Evolutionary conservation across 768 basidiomycete genomes (phyloP).

Genomic region (Suillus discolor): DNA sequence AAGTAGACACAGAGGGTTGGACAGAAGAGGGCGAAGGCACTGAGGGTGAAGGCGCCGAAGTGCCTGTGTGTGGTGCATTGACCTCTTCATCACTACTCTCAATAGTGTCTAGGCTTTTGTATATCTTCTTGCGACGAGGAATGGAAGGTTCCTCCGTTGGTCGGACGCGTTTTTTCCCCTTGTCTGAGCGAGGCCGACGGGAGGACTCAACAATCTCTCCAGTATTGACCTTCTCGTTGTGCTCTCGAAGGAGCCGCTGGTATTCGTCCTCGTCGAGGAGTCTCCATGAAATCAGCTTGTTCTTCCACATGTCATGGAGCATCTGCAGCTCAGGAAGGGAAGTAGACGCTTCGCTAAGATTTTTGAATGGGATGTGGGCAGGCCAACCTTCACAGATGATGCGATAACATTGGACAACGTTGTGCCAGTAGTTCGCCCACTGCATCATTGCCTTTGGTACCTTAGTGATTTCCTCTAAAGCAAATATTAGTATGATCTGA

Average conservation of each 20-base stretch:
- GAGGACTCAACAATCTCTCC: not conserved
- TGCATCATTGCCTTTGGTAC: constrained; percentile 10
- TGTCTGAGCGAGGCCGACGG: not conserved
- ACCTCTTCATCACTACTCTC: not conserved
- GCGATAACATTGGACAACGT: not conserved
- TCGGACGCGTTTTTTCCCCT: not conserved
- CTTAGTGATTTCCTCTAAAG: constrained; percentile 8
- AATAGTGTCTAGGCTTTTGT: constrained; percentile 2
- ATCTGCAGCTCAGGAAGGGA: constrained; percentile 6
- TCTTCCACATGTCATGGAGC: constrained; percentile 7
- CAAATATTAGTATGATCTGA: not conserved
- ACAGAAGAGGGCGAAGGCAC: not conserved
- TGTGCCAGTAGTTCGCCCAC: constrained; percentile 6
- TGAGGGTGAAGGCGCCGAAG: not conserved
- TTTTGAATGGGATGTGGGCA: constrained; percentile 6
- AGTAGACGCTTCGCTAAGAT: constrained; percentile 6
- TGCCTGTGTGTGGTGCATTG: not conserved
- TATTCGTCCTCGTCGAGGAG: not conserved
- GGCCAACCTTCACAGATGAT: constrained; percentile 13
- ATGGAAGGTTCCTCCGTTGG: not conserved
- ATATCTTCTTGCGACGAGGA: not conserved
- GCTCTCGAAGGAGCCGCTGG: not conserved
- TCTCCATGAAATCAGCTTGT: constrained; percentile 2
- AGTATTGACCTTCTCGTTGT: constrained; percentile 1
- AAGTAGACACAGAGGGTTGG: not conserved